Conservation (phyloP, 2,329 filamentous ascomycete genomes). For the Hypoxylon sp. region DNA sequence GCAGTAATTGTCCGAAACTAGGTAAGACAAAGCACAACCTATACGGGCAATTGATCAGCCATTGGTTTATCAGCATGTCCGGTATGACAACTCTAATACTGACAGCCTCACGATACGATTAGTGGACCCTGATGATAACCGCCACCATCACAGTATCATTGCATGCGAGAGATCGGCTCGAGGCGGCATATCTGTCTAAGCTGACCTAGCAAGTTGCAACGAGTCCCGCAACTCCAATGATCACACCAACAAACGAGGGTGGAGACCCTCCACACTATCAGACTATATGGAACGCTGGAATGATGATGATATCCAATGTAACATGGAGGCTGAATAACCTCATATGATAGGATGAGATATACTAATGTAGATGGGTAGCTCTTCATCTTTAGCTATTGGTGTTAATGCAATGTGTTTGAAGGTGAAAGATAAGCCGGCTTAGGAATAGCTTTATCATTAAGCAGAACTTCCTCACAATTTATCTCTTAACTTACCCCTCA, state of each 20-base stretch:
- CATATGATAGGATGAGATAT: background rate
- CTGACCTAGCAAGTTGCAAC: too few relatives aligned
- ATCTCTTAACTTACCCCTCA: too few relatives aligned
- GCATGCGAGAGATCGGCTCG: conserved; percentile 11
- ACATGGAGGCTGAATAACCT: background rate
- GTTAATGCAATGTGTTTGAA: conserved; percentile 1
- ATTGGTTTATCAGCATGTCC: conserved; percentile 25
- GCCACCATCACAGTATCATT: too few relatives aligned
- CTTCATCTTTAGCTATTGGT: background rate
- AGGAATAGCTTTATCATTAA: conserved; percentile 1
- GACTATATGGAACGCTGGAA: background rate
- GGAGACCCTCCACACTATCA: too few relatives aligned
- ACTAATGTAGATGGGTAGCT: conserved; percentile 2
- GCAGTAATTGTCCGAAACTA: too few relatives aligned
- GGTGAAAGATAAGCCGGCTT: conserved; percentile 16
- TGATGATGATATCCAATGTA: background rate
- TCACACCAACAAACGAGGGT: too few relatives aligned
- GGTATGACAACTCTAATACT: too few relatives aligned
- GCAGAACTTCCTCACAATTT: too few relatives aligned
- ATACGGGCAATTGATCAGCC: conserved; percentile 20
- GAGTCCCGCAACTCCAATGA: too few relatives aligned
- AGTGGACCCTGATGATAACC: conserved; percentile 12
- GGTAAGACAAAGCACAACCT: too few relatives aligned
- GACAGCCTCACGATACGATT: too few relatives aligned
- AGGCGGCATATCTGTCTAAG: background rate